phyloP scores from a whole-genome alignment of 345 rosid genomes.

The Gossypium ekmanianum region DNA sequence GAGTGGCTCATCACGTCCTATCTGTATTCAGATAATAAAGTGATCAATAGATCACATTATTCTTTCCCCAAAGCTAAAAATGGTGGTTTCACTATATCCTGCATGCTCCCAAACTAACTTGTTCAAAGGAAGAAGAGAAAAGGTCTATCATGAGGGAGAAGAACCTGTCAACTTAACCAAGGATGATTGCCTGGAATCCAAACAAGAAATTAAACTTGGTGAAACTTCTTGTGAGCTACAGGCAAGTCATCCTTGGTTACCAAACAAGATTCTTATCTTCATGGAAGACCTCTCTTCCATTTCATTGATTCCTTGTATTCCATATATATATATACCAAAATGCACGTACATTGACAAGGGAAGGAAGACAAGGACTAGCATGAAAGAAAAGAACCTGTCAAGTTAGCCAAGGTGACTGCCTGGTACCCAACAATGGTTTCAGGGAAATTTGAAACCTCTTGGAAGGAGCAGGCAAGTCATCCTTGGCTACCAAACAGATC shows the following conservation, averaged over 20 bases:
- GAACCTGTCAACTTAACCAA: slow-evolving; percentile 18
- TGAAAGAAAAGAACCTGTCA: slow-evolving; percentile 19
- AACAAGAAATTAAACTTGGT: background rate
- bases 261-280: slow-evolving; percentile 29
- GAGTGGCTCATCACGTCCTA: no score
- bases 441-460: background rate
- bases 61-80: background rate
- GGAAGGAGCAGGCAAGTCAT: slow-evolving; percentile 50
- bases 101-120: background rate
- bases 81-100: background rate
- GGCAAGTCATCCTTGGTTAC: slow-evolving; percentile 70
- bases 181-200: slow-evolving; percentile 18
- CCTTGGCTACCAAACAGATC: slow-evolving; percentile 47
- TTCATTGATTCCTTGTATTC: no score
- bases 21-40: background rate
- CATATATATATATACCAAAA: no score
- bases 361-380: slow-evolving; percentile 22
- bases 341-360: background rate
- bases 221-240: slow-evolving; percentile 17
- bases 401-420: slow-evolving; percentile 24
- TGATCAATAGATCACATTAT: background rate
- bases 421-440: background rate
- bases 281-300: slow-evolving; percentile 19
- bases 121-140: slow-evolving; percentile 7
- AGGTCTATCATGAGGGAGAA: slow-evolving; percentile 20